Evolutionary conservation across 306 rosid genomes (phyloP), one percentile per base, ranked within the genome.

Genomic region (Lupinus albus): DNA sequence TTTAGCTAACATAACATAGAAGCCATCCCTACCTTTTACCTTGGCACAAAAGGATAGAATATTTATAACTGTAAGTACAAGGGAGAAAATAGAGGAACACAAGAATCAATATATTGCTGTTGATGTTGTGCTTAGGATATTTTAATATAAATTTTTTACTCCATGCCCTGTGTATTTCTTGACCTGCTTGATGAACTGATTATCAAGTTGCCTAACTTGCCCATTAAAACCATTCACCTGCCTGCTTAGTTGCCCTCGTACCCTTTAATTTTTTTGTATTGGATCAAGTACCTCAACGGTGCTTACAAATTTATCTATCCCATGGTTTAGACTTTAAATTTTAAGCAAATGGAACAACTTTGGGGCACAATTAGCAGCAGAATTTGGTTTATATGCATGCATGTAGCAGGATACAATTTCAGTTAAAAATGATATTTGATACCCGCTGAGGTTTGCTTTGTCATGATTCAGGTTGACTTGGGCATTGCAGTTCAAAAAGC

Each of bases 401-500:
- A 20, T 56, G 14, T 48, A 25, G 16, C 32, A 4, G 14, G 47
- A 39, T 49, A 35, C 28, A 18, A 42, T 68, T 71, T 71, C 52
- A n/a, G 39, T 68, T 13, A 7, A 67, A 14, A 44, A 51, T 70
- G 61, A 53, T 35, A 10, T 73, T 36, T 56, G 33, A 18, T 44
- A 58, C 61, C 54, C 54, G 47, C 25, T 73, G 60, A 82, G 50
- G 44, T 49, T 50, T 66, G 65, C 45, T 13, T 67, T 66, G 64
- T 62, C 58, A 61, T 80, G 67, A 61, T 78, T 53, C 84, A 93
- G 98, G 97, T 93, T 38, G 97, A 89, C 81, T 91, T 93, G 42
- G 98, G 96, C 21, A 64, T 88, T 60, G 88, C 96, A 6, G 96
- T 93, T 82, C 98, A 88, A 65, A 84, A 51, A 71, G 98, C 94